Percentiles rank a stretch among this genome's conserved stretches.
These are phyloP conservation scores for Tephrocybe sp. DNA, from an alignment of 768 basidiomycete genomes.

Conservation along the genomic window DNA sequence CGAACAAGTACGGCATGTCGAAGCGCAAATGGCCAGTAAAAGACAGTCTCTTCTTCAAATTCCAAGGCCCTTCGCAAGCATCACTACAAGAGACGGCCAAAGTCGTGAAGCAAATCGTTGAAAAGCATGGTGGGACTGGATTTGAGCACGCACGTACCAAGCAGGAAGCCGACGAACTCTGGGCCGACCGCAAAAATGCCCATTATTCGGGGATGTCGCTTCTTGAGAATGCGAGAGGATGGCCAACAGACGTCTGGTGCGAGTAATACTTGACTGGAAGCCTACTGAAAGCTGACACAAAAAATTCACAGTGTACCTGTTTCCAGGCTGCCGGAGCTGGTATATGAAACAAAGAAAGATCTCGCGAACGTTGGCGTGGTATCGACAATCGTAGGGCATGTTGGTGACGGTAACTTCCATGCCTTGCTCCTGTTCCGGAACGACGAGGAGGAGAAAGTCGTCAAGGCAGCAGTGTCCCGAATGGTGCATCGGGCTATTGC, in stretches of 20 bases:
- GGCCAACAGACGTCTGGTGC: slow-evolving; percentile 79
- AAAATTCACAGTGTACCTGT: slow-evolving; percentile 49
- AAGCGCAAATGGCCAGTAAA: slow-evolving; percentile 55
- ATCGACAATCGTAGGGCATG: slow-evolving; percentile 73
- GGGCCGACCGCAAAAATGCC: slow-evolving; percentile 73
- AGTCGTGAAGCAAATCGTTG: slow-evolving; percentile 56
- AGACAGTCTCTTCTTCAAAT: slow-evolving; percentile 85
- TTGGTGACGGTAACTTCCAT: slow-evolving; percentile 64
- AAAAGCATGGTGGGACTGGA: slow-evolving; percentile 65
- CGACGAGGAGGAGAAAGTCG: slow-evolving; percentile 49
- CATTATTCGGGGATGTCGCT: slow-evolving; percentile 56
- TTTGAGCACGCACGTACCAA: slow-evolving; percentile 65
- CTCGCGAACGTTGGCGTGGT: slow-evolving; percentile 53
- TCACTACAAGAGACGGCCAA: slow-evolving; percentile 62
- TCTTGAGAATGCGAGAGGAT: slow-evolving; percentile 54
- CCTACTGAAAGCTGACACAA: neutral
- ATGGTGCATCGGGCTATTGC: slow-evolving; percentile 70
- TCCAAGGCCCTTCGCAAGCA: slow-evolving; percentile 67
- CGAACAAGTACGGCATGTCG: slow-evolving; percentile 56
- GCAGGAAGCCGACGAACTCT: slow-evolving; percentile 70
- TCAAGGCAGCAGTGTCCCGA: slow-evolving; percentile 47
- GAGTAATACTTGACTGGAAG: slow-evolving; percentile 1
- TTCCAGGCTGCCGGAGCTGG: slow-evolving; percentile 61
- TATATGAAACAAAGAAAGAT: slow-evolving; percentile 73
- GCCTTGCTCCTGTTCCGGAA: slow-evolving; percentile 56